phyloP scores from a whole-genome alignment of 495 filamentous ascomycete genomes.

The Penicillium roqueforti region DNA sequence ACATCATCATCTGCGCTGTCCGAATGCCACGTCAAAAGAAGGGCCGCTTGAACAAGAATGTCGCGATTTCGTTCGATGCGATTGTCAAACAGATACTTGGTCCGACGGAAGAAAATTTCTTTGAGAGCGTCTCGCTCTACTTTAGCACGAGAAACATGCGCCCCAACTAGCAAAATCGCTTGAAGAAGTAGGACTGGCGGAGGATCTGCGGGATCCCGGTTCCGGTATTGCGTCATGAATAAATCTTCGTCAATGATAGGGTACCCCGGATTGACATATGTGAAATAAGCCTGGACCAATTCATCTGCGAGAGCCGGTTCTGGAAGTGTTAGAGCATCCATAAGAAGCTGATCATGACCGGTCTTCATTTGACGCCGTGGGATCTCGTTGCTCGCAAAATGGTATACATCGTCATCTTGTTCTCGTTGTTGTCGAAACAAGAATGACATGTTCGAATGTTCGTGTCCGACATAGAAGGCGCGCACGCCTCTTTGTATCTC shows the following conservation, averaged over 20 bases:
- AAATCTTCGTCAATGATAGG: constrained; percentile 46
- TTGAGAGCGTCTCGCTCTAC: constrained; percentile 43
- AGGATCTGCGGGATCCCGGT: constrained; percentile 41
- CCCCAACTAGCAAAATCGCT: constrained; percentile 43
- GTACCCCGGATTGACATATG: constrained; percentile 42
- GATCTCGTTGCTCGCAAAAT: constrained; percentile 48
- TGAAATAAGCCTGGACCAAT: constrained; percentile 46
- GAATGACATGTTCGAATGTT: constrained; percentile 51
- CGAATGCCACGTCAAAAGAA: constrained; percentile 48
- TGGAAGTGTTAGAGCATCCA: constrained; percentile 46
- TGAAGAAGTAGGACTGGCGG: constrained; percentile 45
- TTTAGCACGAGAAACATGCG: constrained; percentile 40
- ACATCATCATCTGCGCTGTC: constrained; percentile 48
- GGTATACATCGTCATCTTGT: constrained; percentile 44
- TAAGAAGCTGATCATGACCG: constrained; percentile 45
- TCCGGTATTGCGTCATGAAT: constrained; percentile 47
- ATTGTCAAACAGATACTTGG: constrained; percentile 46
- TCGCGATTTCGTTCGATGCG: constrained; percentile 49
- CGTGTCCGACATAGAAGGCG: constrained; percentile 48
- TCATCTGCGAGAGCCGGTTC: constrained; percentile 44
- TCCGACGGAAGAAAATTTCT: constrained; percentile 46
- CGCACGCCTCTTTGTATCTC: constrained; percentile 46
- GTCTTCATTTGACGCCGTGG: constrained; percentile 42
- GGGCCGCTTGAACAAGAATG: constrained; percentile 44
- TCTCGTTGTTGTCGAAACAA: constrained; percentile 47